Base-by-base conservation (phyloP, 2,329 filamentous ascomycete species). In the Didymella glomerata region DNA sequence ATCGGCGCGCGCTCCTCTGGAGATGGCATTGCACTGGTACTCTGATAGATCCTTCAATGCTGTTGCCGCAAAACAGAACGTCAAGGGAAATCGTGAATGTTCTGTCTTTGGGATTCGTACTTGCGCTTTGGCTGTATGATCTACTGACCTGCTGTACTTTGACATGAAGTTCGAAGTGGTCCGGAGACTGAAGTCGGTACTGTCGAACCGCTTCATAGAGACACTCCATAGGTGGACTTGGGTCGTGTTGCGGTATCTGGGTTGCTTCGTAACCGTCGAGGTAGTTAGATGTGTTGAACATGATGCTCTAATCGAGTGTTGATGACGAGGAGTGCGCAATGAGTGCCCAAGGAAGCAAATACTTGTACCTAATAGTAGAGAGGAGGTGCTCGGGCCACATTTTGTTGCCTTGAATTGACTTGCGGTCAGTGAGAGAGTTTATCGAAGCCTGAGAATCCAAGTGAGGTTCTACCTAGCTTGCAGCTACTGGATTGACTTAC, bases 151-250 rank as follows among this genome's bases (percentile, higher is more conserved):
- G 49, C 2, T 45, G 28, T 2, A 41, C 49, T 14, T 45, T 38
- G 20, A 58, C 13, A 4, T 16, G 24, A 8, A 58, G 49, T 14
- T 49, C 49, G 11, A 53, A 53, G 14, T 48, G 48, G 7, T 22
- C 28, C 4, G 48, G 44, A 6, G 48, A 53, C 22, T 45, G 49
- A 1, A 45, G 20, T 27, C 38, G 38, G 20, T 53, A 58, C 13
- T 36, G 16, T 13, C n/a, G 24, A 3, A 49, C 20, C 2, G 10
- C 44, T 32, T 40, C 32, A 1, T 50, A 45, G 7, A 58, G 36
- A 6, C 3, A 16, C 3, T n/a, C 3, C 24, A 58, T 53, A 0
- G 28, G 20, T 16, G 22, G 16, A 22, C 14, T 14, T 16, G 30
- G 38, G 2, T 42, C 6, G n/a, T 2, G 7, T 10, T 3, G 40